phyloP scores from a whole-genome alignment of 495 filamentous ascomycete genomes.

The Trypethelium eluteriae region DNA sequence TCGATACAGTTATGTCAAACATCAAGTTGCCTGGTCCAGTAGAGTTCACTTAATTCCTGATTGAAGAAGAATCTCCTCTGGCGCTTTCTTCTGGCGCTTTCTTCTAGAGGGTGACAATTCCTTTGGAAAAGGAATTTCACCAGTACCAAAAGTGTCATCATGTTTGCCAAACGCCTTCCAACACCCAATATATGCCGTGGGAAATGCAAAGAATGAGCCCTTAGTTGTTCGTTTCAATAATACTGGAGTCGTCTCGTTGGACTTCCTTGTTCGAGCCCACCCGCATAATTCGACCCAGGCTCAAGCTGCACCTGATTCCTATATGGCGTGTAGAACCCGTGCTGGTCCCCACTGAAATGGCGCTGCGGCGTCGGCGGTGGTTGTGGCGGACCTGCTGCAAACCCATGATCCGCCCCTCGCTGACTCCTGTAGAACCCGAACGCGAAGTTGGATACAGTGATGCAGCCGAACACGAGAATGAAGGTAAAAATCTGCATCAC shows the following conservation, averaged over 20 bases:
- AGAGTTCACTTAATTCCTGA: too few species aligned
- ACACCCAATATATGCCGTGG: not conserved
- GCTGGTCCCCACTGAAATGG: slow-evolving; percentile 28
- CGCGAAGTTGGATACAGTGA: slow-evolving; percentile 51
- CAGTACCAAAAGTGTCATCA: not conserved
- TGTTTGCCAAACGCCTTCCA: not conserved
- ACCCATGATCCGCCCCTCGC: slow-evolving; percentile 14
- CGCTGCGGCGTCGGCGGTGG: slow-evolving; percentile 34
- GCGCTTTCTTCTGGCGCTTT: not conserved
- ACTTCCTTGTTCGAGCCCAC: not conserved
- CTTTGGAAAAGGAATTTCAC: not conserved
- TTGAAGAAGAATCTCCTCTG: too few species aligned
- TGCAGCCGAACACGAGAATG: slow-evolving; percentile 48
- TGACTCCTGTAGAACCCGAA: slow-evolving; percentile 41
- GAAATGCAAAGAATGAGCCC: not conserved
- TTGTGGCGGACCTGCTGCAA: slow-evolving; percentile 23
- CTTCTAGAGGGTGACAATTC: not conserved
- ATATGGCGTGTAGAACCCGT: slow-evolving; percentile 20
- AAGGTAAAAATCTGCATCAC: slow-evolving; percentile 44
- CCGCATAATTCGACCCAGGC: not conserved
- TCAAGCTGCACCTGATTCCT: slow-evolving; percentile 1
- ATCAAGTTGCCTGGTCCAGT: not conserved
- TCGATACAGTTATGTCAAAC: not conserved
- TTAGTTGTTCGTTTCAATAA: not conserved
- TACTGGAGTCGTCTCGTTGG: not conserved